phyloP scores from a whole-genome alignment of 306 rosid species.

The Ormosia emarginata region DNA sequence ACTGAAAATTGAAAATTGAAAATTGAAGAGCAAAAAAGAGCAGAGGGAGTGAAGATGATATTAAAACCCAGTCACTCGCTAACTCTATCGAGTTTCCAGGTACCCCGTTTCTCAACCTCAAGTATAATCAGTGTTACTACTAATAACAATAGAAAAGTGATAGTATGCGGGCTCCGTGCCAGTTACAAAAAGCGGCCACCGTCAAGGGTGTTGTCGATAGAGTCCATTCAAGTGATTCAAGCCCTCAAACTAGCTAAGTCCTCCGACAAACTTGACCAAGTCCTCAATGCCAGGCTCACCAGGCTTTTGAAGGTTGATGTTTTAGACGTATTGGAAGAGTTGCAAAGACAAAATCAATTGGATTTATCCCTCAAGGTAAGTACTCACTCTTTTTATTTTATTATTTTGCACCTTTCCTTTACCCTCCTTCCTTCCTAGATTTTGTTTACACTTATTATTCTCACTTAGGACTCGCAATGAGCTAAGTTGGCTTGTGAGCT shows the following conservation, averaged over 20 bases:
- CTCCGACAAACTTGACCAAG: constrained; percentile 35
- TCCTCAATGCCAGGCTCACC: constrained; percentile 38
- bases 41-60: neutral
- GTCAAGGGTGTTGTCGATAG: constrained; percentile 50
- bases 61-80: neutral
- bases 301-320: constrained; percentile 60
- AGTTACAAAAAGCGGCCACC: constrained; percentile 34
- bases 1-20: too few species aligned
- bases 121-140: neutral
- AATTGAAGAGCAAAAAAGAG: too few species aligned
- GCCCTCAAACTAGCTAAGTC: constrained; percentile 62
- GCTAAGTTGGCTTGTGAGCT: too few species aligned
- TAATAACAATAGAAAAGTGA: neutral
- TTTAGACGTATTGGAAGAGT: constrained; percentile 48
- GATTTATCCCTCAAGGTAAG: constrained; percentile 48
- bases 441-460: too few species aligned
- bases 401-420: too few species aligned
- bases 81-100: neutral
- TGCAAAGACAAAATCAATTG: constrained; percentile 52
- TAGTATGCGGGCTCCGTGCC: constrained; percentile 54
- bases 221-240: constrained; percentile 66
- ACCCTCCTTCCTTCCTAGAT: too few species aligned
- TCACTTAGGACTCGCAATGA: too few species aligned
- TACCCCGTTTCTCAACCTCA: neutral
- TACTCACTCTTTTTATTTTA: neutral